Evolutionary conservation across 1,284 basidiomycete genomes (phyloP).

Genomic region (Austroboletus novae-zelandiae): DNA sequence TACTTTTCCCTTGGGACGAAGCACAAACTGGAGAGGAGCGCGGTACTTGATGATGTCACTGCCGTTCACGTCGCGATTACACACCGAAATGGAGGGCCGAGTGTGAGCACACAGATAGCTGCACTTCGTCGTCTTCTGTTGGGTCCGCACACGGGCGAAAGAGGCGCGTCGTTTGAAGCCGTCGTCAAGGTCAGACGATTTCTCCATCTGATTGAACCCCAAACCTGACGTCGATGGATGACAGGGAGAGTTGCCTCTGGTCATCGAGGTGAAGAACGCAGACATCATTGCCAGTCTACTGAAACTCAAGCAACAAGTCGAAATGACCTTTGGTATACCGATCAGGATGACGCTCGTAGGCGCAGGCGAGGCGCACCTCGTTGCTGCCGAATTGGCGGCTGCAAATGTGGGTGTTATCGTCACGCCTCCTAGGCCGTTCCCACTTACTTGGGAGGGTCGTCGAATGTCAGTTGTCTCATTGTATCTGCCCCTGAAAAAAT

Average conservation of each 20-base stretch:
- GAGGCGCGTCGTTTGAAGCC: slow-evolving; percentile 53
- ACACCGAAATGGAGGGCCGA: slow-evolving; percentile 35
- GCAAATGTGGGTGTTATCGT: slow-evolving; percentile 77
- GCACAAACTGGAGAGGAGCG: slow-evolving; percentile 63
- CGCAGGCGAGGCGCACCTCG: slow-evolving; percentile 69
- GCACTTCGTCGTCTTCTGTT: slow-evolving; percentile 63
- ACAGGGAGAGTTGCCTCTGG: slow-evolving; percentile 52
- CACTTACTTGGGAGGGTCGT: slow-evolving; percentile 53
- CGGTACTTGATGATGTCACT: slow-evolving; percentile 60
- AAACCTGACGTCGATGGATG: slow-evolving; percentile 6
- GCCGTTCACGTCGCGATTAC: slow-evolving; percentile 59
- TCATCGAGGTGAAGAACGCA: slow-evolving; percentile 58
- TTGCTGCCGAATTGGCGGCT: slow-evolving; percentile 72
- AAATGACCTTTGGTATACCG: slow-evolving; percentile 36
- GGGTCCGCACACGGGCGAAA: slow-evolving; percentile 43
- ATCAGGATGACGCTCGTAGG: slow-evolving; percentile 65
- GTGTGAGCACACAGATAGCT: slow-evolving; percentile 64
- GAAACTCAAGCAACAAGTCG: slow-evolving; percentile 71
- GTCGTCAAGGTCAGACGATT: slow-evolving; percentile 35
- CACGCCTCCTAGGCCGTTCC: slow-evolving; percentile 56
- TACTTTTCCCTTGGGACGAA: slow-evolving; percentile 62
- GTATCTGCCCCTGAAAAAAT: not conserved
- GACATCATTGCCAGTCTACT: slow-evolving; percentile 81
- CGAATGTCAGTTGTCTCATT: slow-evolving; percentile 39
- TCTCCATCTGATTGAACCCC: not conserved